Evolutionary conservation across 441 rosid species (phyloP).

Genomic region (Bocquillonia castaneifolia): DNA sequence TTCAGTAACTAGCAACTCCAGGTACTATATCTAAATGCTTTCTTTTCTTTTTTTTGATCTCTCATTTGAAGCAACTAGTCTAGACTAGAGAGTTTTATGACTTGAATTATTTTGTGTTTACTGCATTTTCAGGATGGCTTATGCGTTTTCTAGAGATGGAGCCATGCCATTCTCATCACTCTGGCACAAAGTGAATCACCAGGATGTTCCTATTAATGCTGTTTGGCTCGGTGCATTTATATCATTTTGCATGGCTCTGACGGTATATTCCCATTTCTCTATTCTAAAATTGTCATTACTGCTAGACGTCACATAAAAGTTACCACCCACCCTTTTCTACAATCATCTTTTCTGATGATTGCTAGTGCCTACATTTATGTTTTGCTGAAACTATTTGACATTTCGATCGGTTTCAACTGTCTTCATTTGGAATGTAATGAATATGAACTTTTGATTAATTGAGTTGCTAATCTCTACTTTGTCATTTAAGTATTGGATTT

Average conservation of each 20-base stretch:
- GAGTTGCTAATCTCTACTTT: no score
- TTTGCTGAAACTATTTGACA: neutral
- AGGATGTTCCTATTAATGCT: conserved; percentile 80
- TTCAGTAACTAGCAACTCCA: conserved; percentile 90
- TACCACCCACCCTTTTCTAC: no score
- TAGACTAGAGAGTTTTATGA: conserved; percentile 5
- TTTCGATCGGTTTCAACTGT: neutral
- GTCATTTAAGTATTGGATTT: no score
- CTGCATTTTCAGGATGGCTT: conserved; percentile 66
- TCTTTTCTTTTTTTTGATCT: neutral
- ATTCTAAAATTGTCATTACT: neutral
- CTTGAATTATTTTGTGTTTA: no score
- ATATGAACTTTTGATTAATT: no score
- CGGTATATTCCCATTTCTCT: conserved; percentile 41
- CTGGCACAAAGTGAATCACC: conserved; percentile 91
- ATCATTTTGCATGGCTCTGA: conserved; percentile 92
- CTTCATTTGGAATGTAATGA: no score
- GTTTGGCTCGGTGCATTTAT: conserved; percentile 77
- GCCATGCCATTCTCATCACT: conserved; percentile 82
- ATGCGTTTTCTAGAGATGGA: conserved; percentile 97
- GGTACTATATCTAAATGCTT: conserved; percentile 35
- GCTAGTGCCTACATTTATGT: neutral
- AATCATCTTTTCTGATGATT: neutral
- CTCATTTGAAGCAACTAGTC: neutral
- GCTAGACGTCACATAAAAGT: neutral